Base-by-base conservation (phyloP, 164 flowering plant genomes). In the Vitis cinerea region DNA sequence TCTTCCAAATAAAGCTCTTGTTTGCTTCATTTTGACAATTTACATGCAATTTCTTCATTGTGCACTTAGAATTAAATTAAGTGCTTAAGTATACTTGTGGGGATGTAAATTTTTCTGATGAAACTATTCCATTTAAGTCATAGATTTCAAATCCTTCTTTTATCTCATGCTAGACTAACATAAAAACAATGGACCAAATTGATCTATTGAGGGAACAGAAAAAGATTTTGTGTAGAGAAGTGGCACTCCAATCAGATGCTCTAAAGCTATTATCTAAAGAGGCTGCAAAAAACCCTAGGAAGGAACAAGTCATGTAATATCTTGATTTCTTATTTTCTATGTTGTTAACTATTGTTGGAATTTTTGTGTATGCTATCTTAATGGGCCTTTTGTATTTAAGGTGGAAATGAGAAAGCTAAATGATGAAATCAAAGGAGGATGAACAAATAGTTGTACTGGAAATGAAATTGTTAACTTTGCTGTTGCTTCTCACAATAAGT, bases 161-260 rank as follows among this genome's bases (percentile, higher is more conserved):
- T 23, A 58, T 71, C 10, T 65, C 65, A 58, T 77, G 68, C 57
- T 84, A 91, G 99, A 81, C 81, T 61, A 85, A 86, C 78, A 64
- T 80, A 63, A 89, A 89, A 78, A 81, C 88, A 67, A 75, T 81
- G 29, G 97, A 94, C 71, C 88, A 90, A 59, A 86, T 91, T 74
- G 96, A 95, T 75, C 89, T 91, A 59, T 75, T 91, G 51, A 87
- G 86, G 79, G 98, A 95, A 78, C 97, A 93, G 71, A 87, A 88
- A 63, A 95, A 93, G 81, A 87, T 95, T 76, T 78, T 95, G 70
- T 86, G 84, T 74, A 98, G 89, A 64, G 98, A 93, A 85, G 91
- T 89, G 74, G 97, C 94, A 31, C 91, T 91, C 51, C 89, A 87
- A 70, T 83, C 89, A 75, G 91, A 94, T 86, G 82, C 88, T 71